phyloP scores from a whole-genome alignment of 2,329 filamentous ascomycete genomes.

The Trematosphaeria pertusa region DNA sequence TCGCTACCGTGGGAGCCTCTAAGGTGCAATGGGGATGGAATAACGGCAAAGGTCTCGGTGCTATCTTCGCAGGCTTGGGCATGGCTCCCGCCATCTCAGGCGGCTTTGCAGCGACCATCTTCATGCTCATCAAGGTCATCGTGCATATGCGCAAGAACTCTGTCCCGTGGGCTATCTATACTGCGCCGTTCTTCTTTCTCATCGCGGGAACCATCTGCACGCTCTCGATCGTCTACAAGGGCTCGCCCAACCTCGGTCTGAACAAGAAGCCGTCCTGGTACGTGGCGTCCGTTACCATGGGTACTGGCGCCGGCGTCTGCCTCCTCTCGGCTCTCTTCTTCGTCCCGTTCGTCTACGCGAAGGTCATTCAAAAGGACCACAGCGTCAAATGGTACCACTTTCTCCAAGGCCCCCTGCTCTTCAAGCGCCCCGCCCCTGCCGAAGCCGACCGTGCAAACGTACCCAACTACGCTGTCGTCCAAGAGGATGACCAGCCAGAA shows the following conservation, averaged over 20 bases:
- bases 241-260: constrained; percentile 71
- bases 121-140: constrained; percentile 74
- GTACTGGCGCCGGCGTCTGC: constrained; percentile 66
- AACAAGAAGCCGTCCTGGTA: constrained; percentile 72
- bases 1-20: constrained; percentile 61
- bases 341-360: constrained; percentile 71
- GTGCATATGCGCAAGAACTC: constrained; percentile 77
- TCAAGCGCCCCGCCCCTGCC: constrained; percentile 62
- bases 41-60: constrained; percentile 70
- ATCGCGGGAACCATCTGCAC: constrained; percentile 77
- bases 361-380: constrained; percentile 72
- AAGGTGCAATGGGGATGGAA: constrained; percentile 66
- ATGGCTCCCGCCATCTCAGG: constrained; percentile 75
- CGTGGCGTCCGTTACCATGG: constrained; percentile 70
- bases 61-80: constrained; percentile 68
- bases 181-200: constrained; percentile 78
- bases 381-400: constrained; percentile 69
- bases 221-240: constrained; percentile 81
- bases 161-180: constrained; percentile 74
- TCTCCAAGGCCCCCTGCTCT: constrained; percentile 65
- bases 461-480: constrained; percentile 79
- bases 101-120: constrained; percentile 71
- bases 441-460: constrained; percentile 64
- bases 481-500: constrained; percentile 61
- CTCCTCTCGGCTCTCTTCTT: constrained; percentile 73